A percentile compares a stretch with the other conserved stretches of the same genome.
phyloP scores from a whole-genome alignment of 441 rosid species.

The Melastoma candidum region DNA sequence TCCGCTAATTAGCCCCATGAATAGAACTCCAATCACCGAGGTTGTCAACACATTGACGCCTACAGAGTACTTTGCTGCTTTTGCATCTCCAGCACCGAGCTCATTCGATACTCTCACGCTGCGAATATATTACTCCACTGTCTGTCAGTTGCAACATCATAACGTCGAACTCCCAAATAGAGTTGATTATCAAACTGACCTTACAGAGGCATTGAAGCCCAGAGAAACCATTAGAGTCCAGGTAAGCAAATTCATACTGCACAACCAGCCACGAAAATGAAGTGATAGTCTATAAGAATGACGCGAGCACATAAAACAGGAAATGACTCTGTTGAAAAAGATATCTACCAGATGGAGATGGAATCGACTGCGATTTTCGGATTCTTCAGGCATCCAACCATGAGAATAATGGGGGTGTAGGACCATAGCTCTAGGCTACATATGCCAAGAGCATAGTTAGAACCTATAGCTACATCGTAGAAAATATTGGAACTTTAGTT shows the following conservation, averaged over 20 bases:
- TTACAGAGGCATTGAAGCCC: constrained; percentile 36
- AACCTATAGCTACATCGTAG: not conserved
- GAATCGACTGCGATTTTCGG: constrained; percentile 36
- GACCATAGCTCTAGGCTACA: constrained; percentile 42
- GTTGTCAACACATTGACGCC: constrained; percentile 26
- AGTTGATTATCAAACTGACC: constrained; percentile 17
- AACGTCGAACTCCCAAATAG: not conserved
- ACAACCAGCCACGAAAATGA: not conserved
- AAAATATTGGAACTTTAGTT: not conserved
- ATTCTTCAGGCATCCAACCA: constrained; percentile 28
- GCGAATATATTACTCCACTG: constrained; percentile 2
- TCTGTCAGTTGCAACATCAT: not conserved
- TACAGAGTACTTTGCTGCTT: constrained; percentile 33
- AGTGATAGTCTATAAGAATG: not conserved
- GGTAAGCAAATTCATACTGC: constrained; percentile 33
- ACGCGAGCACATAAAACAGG: not conserved
- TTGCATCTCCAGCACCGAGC: constrained; percentile 42
- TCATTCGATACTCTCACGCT: constrained; percentile 48
- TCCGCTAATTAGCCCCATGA: constrained; percentile 20
- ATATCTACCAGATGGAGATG: constrained; percentile 30
- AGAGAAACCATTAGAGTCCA: constrained; percentile 32
- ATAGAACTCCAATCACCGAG: constrained; percentile 20
- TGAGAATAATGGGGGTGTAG: constrained; percentile 28
- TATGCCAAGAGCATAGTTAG: not conserved
- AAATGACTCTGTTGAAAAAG: not conserved